phyloP scores from a whole-genome alignment of 2,329 filamentous ascomycete species.

The Nectriaceae sp. region DNA sequence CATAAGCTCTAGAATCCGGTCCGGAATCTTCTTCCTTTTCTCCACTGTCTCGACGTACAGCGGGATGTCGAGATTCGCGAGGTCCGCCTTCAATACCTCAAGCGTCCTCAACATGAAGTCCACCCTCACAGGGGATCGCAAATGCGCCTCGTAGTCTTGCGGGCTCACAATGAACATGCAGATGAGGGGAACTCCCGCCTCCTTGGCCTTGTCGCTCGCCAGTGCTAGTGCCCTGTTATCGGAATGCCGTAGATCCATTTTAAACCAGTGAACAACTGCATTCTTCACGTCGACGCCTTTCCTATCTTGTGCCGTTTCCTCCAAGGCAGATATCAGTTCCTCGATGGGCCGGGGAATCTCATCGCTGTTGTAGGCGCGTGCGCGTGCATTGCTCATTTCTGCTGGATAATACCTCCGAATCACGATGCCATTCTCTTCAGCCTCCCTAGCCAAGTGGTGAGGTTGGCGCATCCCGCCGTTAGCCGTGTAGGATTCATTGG shows the following conservation, averaged over 20 bases:
- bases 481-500: constrained; percentile 18
- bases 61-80: constrained; percentile 74
- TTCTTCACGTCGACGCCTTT: constrained; percentile 53
- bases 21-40: constrained; percentile 62
- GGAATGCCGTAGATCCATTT: constrained; percentile 70
- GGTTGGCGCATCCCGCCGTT: constrained; percentile 44
- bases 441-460: constrained; percentile 47
- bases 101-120: constrained; percentile 81
- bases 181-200: constrained; percentile 70
- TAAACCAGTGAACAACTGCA: constrained; percentile 88
- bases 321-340: constrained; percentile 60
- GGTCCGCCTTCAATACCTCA: constrained; percentile 62
- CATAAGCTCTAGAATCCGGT: constrained; percentile 64
- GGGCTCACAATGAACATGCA: constrained; percentile 79
- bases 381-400: constrained; percentile 83
- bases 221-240: constrained; percentile 74
- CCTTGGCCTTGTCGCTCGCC: constrained; percentile 66
- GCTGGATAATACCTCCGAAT: constrained; percentile 78
- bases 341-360: constrained; percentile 74
- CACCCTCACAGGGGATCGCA: constrained; percentile 70
- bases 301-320: constrained; percentile 59
- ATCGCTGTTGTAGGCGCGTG: constrained; percentile 70
- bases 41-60: constrained; percentile 73
- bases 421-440: constrained; percentile 62
- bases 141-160: constrained; percentile 81